These are phyloP conservation scores for Chaetomium strumarium DNA, from an alignment of 2,329 filamentous ascomycete species.

Conservation along the genomic window DNA sequence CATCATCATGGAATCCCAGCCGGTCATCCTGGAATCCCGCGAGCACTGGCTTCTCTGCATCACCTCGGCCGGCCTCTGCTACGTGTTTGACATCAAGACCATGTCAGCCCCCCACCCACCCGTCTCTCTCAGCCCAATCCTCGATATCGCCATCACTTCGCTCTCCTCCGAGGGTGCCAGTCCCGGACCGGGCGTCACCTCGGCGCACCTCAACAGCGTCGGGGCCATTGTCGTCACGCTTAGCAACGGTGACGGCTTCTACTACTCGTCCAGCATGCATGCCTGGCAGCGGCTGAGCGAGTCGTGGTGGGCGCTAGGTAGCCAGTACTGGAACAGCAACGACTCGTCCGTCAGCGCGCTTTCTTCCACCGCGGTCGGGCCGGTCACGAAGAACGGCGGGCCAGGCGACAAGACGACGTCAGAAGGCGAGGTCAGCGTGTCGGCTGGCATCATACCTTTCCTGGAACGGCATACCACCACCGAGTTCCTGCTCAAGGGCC, in stretches of 20 bases:
- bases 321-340: conserved; percentile 98
- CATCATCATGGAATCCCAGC: conserved; percentile 82
- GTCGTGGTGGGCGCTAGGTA: conserved; percentile 95
- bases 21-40: conserved; percentile 86
- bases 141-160: conserved; percentile 78
- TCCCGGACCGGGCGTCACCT: conserved; percentile 76
- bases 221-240: conserved; percentile 85
- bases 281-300: conserved; percentile 95
- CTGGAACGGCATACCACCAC: conserved; percentile 92
- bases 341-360: conserved; percentile 82
- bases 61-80: conserved; percentile 78
- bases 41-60: conserved; percentile 87
- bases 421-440: conserved; percentile 53
- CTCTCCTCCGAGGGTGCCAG: conserved; percentile 71
- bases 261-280: conserved; percentile 79
- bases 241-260: conserved; percentile 90
- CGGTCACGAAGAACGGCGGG: conserved; percentile 41
- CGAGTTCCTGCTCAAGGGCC: conserved; percentile 83
- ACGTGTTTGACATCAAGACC: conserved; percentile 88
- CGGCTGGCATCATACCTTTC: conserved; percentile 86
- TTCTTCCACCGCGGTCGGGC: conserved; percentile 62
- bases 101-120: conserved; percentile 83
- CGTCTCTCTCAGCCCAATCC: conserved; percentile 77
- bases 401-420: conserved; percentile 16
- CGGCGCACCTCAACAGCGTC: conserved; percentile 81